phyloP scores from a whole-genome alignment of 352 stramenopile species.

The Pythium insidiosum region DNA sequence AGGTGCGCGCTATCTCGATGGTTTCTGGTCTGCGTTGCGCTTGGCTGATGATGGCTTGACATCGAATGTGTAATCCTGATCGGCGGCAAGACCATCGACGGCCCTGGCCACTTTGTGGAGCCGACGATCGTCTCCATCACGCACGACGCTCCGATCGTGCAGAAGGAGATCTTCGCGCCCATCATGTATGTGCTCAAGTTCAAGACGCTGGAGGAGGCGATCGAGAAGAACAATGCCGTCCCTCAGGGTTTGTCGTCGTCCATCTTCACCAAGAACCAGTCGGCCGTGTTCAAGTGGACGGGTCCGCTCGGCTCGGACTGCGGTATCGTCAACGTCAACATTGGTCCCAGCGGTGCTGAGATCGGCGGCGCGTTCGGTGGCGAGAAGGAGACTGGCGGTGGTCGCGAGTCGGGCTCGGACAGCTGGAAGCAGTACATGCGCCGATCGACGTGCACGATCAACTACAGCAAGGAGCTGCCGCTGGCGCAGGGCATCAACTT shows the following conservation, averaged over 20 bases:
- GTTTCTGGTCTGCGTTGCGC: neutral
- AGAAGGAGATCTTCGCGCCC: conserved; percentile 90
- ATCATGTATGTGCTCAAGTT: conserved; percentile 91
- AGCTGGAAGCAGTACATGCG: conserved; percentile 95
- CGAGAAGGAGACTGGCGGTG: conserved; percentile 90
- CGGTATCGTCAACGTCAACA: conserved; percentile 93
- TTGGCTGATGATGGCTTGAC: too few species aligned
- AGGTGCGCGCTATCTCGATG: conserved; percentile 15
- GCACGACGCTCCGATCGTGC: conserved; percentile 62
- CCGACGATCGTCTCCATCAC: conserved; percentile 85
- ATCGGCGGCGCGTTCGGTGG: conserved; percentile 91
- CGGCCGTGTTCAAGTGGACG: conserved; percentile 91
- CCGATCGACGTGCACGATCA: conserved; percentile 95
- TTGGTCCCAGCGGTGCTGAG: conserved; percentile 86
- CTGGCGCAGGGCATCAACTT: conserved; percentile 92
- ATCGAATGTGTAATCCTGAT: conserved; percentile 53
- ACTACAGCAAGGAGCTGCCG: conserved; percentile 89
- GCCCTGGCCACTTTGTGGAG: conserved; percentile 87
- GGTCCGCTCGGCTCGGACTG: conserved; percentile 86
- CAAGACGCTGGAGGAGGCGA: conserved; percentile 85
- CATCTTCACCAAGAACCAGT: conserved; percentile 89
- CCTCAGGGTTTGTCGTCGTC: conserved; percentile 88
- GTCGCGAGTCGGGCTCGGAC: conserved; percentile 87
- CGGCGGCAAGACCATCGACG: conserved; percentile 76
- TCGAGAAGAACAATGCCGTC: conserved; percentile 90